Evolutionary conservation across 2,329 filamentous ascomycete species (phyloP), one percentile per base, ranked within the genome.

Genomic region (Fusarium torreyae): DNA sequence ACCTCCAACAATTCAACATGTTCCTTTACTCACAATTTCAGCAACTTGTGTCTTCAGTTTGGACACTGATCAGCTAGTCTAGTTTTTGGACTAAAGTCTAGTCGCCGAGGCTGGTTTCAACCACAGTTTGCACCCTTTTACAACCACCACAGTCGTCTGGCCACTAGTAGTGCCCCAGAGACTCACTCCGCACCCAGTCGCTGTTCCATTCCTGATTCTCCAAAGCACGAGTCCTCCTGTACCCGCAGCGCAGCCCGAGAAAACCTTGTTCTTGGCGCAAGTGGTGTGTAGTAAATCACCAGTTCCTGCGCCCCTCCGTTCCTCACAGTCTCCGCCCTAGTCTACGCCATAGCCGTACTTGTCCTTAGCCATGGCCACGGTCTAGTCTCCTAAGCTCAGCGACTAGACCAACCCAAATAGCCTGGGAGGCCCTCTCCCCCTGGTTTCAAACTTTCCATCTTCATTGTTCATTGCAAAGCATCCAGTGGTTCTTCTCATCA

Each of bases 351-450:
- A 69, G 56, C 61, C 49, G 64, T 54, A 43, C 52, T 42, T 51
- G 64, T 54, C 52, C 52, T 42, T 51, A 51, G 42, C 52, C 44
- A 68, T 70, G 55, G 44, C 45, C 43, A 50, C 51, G 57, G 51
- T 55, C 53, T 70, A 61, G 57, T 48, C 51, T 53, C 46, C 53
- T 22, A 60, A 61, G 51, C 58, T 70, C 52, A 36, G 54, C 48
- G 57, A 51, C 67, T 54, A 60, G 56, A 54, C 44, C 43, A 64
- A 57, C 51, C 67, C 63, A 69, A 69, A 62, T 71, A 69, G 55
- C 59, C 51, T 42, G 53, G 57, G 33, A 45, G 39, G 34, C 48
- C 65, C 59, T 56, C 42, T 39, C 49, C 65, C 63, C 56, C 56
- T 68, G 38, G 40, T 66, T 53, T 63, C 54, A 58, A 26, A 42